Conservation (phyloP, 1,284 basidiomycete genomes). For the Ceratobasidium sp. region DNA sequence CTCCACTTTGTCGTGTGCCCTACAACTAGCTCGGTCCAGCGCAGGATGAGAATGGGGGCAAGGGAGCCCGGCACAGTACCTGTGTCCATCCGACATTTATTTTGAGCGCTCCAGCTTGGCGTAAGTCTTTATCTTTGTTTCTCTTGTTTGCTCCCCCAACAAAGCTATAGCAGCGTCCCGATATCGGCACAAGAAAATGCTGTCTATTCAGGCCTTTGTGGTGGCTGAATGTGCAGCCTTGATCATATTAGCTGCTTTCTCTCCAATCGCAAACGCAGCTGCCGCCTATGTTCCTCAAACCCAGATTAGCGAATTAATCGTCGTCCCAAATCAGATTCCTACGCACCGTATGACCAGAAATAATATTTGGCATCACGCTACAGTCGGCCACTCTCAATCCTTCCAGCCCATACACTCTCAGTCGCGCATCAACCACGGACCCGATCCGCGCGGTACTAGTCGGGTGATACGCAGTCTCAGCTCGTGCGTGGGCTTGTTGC, state of each 20-base stretch:
- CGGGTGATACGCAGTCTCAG: slow-evolving; percentile 73
- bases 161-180: too few species aligned
- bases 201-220: background rate
- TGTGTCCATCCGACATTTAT: too few species aligned
- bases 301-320: slow-evolving; percentile 11
- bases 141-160: background rate
- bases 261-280: slow-evolving; percentile 69
- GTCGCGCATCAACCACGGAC: slow-evolving; percentile 62
- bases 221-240: slow-evolving; percentile 51
- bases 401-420: slow-evolving; percentile 60
- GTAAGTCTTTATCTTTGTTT: background rate
- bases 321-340: background rate
- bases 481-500: slow-evolving; percentile 60
- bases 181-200: background rate
- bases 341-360: slow-evolving; percentile 74
- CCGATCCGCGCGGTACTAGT: slow-evolving; percentile 72
- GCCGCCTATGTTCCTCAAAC: slow-evolving; percentile 64
- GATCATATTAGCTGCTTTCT: slow-evolving; percentile 74
- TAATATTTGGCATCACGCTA: slow-evolving; percentile 70
- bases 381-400: slow-evolving; percentile 68
- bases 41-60: background rate
- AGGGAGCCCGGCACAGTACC: too few species aligned
- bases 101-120: too few species aligned
- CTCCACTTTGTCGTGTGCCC: background rate
- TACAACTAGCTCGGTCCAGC: background rate